Conservation (phyloP, 768 basidiomycete species). For the Boletus fagicola region DNA sequence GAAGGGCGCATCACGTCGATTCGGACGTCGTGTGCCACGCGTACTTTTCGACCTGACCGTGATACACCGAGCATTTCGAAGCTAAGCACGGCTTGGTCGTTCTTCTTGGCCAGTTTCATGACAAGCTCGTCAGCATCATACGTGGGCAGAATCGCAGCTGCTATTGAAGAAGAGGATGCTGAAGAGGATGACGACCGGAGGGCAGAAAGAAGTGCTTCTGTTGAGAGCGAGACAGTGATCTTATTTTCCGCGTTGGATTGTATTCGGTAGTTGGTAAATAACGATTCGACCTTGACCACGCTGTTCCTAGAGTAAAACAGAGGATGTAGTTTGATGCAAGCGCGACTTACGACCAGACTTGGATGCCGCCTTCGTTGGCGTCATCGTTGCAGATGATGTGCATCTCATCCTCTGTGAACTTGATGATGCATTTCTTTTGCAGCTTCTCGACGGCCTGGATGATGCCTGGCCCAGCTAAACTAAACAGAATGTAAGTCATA, state of each 20-base stretch:
- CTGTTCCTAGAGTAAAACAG: constrained; percentile 33
- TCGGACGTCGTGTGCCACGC: constrained; percentile 75
- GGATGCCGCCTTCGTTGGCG: constrained; percentile 77
- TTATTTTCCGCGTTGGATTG: constrained; percentile 83
- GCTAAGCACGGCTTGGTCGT: constrained; percentile 70
- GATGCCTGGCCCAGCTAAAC: constrained; percentile 47
- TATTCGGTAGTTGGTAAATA: constrained; percentile 79
- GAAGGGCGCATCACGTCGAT: constrained; percentile 77
- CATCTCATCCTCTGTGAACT: constrained; percentile 71
- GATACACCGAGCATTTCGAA: constrained; percentile 72
- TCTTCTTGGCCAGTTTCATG: constrained; percentile 86
- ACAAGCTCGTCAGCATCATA: constrained; percentile 65
- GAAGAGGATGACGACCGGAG: constrained; percentile 62
- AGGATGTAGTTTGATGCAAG: constrained; percentile 31
- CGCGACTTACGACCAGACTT: constrained; percentile 72
- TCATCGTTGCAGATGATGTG: constrained; percentile 83
- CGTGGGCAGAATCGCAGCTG: constrained; percentile 29
- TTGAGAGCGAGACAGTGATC: constrained; percentile 69
- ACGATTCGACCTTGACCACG: constrained; percentile 60
- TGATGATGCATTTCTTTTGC: constrained; percentile 81
- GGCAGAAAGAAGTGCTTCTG: constrained; percentile 73
- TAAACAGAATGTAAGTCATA: not conserved
- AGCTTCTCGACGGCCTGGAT: constrained; percentile 81
- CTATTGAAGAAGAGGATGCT: constrained; percentile 38
- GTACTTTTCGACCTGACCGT: constrained; percentile 59